Conservation (phyloP, 108 stramenopile species). For the Cyclotella atomus region DNA sequence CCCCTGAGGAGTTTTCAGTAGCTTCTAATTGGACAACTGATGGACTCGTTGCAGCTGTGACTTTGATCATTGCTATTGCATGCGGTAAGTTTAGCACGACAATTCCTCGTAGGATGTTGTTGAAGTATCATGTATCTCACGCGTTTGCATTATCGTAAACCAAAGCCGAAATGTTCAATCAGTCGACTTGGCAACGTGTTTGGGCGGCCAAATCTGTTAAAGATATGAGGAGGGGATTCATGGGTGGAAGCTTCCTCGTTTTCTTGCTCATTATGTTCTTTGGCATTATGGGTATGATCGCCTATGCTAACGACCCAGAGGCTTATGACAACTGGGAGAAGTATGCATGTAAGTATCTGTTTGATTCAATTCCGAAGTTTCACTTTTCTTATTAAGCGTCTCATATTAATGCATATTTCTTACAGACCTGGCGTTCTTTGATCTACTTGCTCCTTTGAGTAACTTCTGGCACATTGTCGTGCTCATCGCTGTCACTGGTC, state of each 20-base stretch:
- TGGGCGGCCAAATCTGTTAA: slow-evolving; percentile 72
- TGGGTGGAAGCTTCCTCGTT: slow-evolving; percentile 55
- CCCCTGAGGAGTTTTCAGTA: slow-evolving; percentile 60
- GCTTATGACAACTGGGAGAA: slow-evolving; percentile 66
- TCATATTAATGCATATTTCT: background rate
- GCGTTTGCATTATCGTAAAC: background rate
- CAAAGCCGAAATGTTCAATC: slow-evolving; percentile 79
- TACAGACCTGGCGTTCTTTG: slow-evolving; percentile 70
- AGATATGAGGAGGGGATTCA: slow-evolving; percentile 66
- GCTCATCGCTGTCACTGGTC: slow-evolving; percentile 69
- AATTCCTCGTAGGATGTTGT: background rate
- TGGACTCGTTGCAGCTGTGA: slow-evolving; percentile 68
- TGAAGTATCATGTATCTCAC: background rate
- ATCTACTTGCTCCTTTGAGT: slow-evolving; percentile 60
- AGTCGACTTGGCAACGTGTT: slow-evolving; percentile 76
- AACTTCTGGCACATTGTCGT: slow-evolving; percentile 71
- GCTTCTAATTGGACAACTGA: slow-evolving; percentile 73
- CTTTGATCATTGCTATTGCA: slow-evolving; percentile 66
- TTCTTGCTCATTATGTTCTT: slow-evolving; percentile 86
- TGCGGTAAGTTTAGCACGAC: slow-evolving; percentile 15
- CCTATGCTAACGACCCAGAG: slow-evolving; percentile 73
- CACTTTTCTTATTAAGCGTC: too few relatives aligned
- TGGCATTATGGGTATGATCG: slow-evolving; percentile 85
- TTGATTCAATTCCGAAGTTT: background rate
- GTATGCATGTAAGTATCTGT: slow-evolving; percentile 47